Conservation (phyloP, 176 grass and related monocot genomes). For the Hordeum vulgare region DNA sequence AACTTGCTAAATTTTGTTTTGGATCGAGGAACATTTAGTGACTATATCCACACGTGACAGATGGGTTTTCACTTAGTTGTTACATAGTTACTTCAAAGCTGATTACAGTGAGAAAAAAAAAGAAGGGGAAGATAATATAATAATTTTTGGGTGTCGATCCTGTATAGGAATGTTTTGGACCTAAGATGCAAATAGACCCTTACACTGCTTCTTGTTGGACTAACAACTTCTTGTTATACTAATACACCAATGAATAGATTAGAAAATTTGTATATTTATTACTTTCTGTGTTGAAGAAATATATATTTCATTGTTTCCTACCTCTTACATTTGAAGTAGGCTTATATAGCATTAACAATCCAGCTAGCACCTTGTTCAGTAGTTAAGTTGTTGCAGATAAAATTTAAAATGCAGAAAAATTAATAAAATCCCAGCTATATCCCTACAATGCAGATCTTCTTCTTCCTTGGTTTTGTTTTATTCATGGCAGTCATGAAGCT, state of each 20-base stretch:
- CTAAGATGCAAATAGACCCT: constrained; percentile 5
- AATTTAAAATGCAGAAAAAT: background rate
- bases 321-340: constrained; percentile 7
- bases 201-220: background rate
- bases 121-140: background rate
- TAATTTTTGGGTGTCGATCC: background rate
- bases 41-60: background rate
- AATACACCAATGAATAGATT: background rate
- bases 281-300: background rate
- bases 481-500: background rate
- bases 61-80: background rate
- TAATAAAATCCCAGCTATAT: background rate
- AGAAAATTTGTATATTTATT: background rate
- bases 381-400: background rate
- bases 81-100: background rate
- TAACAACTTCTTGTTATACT: background rate
- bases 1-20: background rate
- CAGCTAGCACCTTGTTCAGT: background rate
- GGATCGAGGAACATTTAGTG: background rate
- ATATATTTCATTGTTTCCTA: background rate
- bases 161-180: background rate
- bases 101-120: background rate
- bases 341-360: background rate
- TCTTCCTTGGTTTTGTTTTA: background rate
- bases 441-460: background rate